Evolutionary conservation across 1,284 basidiomycete genomes (phyloP).

Genomic region (Ustilago trichophora): DNA sequence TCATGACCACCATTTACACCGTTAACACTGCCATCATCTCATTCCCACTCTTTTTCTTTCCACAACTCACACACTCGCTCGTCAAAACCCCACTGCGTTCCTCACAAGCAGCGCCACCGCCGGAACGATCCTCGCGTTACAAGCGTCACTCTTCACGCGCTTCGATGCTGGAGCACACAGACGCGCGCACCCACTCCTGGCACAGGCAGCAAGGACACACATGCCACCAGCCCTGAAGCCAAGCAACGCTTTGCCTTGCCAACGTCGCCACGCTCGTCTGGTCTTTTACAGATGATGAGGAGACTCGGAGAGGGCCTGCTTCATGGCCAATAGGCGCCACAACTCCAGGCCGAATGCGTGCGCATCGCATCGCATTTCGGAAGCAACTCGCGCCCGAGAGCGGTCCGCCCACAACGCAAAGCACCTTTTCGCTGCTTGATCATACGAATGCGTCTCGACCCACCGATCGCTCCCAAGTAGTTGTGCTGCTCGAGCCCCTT

Average conservation of each 20-base stretch:
- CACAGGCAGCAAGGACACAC: conserved; percentile 1
- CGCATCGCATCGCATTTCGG: conserved; percentile 30
- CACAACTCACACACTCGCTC: too few species aligned
- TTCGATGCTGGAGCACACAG: conserved; percentile 37
- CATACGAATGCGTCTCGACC: background rate
- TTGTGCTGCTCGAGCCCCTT: background rate
- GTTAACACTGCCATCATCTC: too few species aligned
- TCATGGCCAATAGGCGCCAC: conserved; percentile 8
- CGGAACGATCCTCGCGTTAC: conserved; percentile 17
- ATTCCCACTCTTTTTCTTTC: too few species aligned
- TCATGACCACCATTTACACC: too few species aligned
- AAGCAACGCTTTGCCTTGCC: conserved; percentile 11
- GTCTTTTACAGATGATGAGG: conserved; percentile 44
- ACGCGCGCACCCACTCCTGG: background rate
- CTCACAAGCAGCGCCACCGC: conserved; percentile 3
- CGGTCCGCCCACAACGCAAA: conserved; percentile 11
- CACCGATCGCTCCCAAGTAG: conserved; percentile 1
- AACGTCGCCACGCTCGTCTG: conserved; percentile 31
- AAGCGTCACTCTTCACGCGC: conserved; percentile 18
- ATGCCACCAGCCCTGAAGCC: conserved; percentile 1
- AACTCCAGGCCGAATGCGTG: conserved; percentile 22
- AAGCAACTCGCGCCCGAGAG: conserved; percentile 16
- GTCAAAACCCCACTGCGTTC: too few species aligned
- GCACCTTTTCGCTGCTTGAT: conserved; percentile 1
- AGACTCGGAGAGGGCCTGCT: conserved; percentile 33